Percentiles rank a stretch among this genome's conserved stretches.
phyloP scores from a whole-genome alignment of 805 yeast species.

The Saccharomycopsis javanensis region DNA sequence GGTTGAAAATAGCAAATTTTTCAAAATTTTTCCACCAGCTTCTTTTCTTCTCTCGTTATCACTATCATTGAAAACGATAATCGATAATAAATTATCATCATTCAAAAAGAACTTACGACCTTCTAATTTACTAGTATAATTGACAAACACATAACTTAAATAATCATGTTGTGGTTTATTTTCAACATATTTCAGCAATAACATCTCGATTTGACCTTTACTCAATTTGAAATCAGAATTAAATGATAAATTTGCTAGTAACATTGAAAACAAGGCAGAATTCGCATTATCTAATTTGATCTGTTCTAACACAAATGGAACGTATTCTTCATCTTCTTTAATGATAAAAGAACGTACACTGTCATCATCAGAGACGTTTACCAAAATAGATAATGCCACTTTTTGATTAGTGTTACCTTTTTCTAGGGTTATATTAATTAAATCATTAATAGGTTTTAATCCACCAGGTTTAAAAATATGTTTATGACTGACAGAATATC shows the following conservation, averaged over 20 bases:
- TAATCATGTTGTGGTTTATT: conserved; percentile 70
- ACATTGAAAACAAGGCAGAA: conserved; percentile 75
- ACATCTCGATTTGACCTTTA: conserved; percentile 55
- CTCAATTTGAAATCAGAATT: conserved; percentile 31
- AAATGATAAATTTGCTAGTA: conserved; percentile 80
- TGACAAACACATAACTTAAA: conserved; percentile 81
- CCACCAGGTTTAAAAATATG: conserved; percentile 15
- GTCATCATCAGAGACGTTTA: conserved; percentile 69
- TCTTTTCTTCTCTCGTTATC: conserved; percentile 75
- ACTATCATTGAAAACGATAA: conserved; percentile 65
- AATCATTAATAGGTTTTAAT: conserved; percentile 16
- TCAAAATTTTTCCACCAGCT: conserved; percentile 88
- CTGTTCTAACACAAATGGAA: conserved; percentile 37
- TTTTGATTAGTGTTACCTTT: conserved; percentile 27
- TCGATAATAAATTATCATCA: conserved; percentile 73
- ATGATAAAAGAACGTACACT: conserved; percentile 56
- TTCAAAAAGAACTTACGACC: conserved; percentile 74
- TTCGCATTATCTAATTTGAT: conserved; percentile 50
- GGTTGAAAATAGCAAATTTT: conserved; percentile 78
- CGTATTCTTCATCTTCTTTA: conserved; percentile 47
- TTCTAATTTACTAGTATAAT: conserved; percentile 61
- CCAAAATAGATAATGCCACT: conserved; percentile 55
- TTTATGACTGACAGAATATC: conserved; percentile 17
- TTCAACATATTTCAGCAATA: conserved; percentile 83
- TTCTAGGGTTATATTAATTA: conserved; percentile 12